Conservation (phyloP, 2,329 filamentous ascomycete genomes). For the Cytospora schulzeri region DNA sequence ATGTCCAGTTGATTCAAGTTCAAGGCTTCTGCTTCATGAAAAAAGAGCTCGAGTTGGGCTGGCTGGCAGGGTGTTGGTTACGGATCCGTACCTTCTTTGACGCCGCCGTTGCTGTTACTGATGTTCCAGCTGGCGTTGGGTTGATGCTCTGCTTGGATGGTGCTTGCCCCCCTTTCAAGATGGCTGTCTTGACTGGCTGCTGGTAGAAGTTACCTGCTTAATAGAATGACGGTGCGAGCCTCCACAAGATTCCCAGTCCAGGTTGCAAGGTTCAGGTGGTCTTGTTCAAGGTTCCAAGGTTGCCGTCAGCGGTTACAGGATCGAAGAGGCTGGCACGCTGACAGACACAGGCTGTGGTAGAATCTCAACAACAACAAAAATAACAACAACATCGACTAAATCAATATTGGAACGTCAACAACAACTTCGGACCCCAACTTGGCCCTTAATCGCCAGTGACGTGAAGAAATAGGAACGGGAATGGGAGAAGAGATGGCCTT, state of each 20-base stretch:
- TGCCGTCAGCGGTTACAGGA: background rate
- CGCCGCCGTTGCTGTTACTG: background rate
- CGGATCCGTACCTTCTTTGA: background rate
- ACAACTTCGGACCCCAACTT: background rate
- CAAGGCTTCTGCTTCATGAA: background rate
- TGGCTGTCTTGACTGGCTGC: constrained; percentile 11
- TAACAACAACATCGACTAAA: background rate
- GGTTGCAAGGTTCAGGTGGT: constrained; percentile 4
- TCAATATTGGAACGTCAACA: background rate
- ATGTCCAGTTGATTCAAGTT: background rate
- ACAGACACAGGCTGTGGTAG: no score
- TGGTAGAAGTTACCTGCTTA: background rate
- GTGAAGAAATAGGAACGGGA: background rate
- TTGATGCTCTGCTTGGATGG: background rate
- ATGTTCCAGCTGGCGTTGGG: background rate
- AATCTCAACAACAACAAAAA: background rate
- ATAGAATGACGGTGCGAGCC: background rate
- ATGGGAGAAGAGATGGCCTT: background rate
- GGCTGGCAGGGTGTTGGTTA: background rate
- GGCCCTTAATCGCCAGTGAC: background rate
- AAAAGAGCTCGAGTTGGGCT: background rate
- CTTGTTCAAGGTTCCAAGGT: background rate
- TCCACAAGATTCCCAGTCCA: background rate
- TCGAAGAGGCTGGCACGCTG: background rate
- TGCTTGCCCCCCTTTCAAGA: constrained; percentile 5